Evolutionary conservation across 139 green algal genomes (phyloP).

Genomic region (Tetratostichococcus sp.): DNA sequence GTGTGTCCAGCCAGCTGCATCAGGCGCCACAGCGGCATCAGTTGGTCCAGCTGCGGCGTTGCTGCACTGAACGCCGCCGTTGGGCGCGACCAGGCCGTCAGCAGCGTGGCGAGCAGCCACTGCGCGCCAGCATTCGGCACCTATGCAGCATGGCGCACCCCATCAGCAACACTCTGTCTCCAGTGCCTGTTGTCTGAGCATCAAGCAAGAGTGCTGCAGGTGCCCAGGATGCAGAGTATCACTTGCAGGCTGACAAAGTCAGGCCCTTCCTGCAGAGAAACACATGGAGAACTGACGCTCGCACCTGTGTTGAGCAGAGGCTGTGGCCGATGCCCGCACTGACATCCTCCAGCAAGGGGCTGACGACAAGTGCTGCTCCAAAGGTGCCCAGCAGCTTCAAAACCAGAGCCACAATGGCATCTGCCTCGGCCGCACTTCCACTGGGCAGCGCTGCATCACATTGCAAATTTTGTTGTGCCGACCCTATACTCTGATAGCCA

Average conservation of each 20-base stretch:
- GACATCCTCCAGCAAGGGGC: background rate
- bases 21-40: background rate
- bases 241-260: too few relatives aligned
- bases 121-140: background rate
- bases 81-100: background rate
- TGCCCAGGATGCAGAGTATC: too few relatives aligned
- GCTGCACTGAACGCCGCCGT: background rate
- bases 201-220: too few relatives aligned
- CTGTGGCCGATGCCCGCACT: background rate
- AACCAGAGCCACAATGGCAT: background rate
- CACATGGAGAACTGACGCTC: too few relatives aligned
- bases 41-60: background rate
- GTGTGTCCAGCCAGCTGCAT: background rate
- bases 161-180: too few relatives aligned
- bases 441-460: background rate
- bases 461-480: too few relatives aligned
- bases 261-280: too few relatives aligned
- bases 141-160: too few relatives aligned
- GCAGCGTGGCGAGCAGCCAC: constrained; percentile 23
- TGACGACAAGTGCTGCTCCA: background rate
- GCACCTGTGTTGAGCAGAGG: background rate
- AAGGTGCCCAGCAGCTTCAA: background rate
- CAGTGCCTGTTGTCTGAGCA: too few relatives aligned
- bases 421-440: background rate
- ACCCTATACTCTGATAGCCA: too few relatives aligned